These are phyloP conservation scores for Aspergillus texensis DNA, from an alignment of 2,329 filamentous ascomycete species.

Conservation along the genomic window DNA sequence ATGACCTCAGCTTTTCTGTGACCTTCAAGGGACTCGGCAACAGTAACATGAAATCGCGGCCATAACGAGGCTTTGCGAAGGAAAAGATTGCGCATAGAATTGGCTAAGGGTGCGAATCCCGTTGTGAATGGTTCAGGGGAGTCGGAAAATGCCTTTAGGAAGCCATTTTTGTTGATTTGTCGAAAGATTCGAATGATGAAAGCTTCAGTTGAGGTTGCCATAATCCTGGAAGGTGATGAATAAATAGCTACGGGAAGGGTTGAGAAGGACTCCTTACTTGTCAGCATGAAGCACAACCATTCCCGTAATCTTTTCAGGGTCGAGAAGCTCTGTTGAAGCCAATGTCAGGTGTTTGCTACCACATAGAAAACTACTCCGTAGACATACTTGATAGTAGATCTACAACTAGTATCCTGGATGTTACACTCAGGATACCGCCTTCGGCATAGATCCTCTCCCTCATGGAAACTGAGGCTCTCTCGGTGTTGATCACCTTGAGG, in stretches of 20 bases:
- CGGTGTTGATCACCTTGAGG: constrained; percentile 89
- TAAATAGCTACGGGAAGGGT: neutral
- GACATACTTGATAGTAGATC: constrained; percentile 75
- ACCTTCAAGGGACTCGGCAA: constrained; percentile 86
- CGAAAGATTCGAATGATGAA: constrained; percentile 94
- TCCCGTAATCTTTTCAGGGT: constrained; percentile 83
- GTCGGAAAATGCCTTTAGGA: constrained; percentile 95
- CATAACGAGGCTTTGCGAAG: constrained; percentile 85
- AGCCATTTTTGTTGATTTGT: constrained; percentile 90
- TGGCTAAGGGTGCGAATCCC: constrained; percentile 84
- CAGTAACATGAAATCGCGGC: constrained; percentile 89
- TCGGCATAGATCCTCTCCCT: constrained; percentile 86
- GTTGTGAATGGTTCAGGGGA: constrained; percentile 86
- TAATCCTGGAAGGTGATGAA: constrained; percentile 54
- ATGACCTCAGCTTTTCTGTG: constrained; percentile 95
- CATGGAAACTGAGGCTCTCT: constrained; percentile 81
- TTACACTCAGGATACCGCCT: constrained; percentile 94
- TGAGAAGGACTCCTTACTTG: constrained; percentile 39
- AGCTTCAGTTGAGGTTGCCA: constrained; percentile 86
- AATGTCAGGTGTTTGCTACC: neutral
- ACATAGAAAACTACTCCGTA: neutral
- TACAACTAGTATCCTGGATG: constrained; percentile 90
- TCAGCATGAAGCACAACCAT: constrained; percentile 88
- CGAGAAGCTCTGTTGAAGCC: constrained; percentile 58
- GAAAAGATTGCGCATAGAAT: constrained; percentile 91